Conservation (phyloP, 31 red algal genomes). For the Porphyra umbilicalis region DNA sequence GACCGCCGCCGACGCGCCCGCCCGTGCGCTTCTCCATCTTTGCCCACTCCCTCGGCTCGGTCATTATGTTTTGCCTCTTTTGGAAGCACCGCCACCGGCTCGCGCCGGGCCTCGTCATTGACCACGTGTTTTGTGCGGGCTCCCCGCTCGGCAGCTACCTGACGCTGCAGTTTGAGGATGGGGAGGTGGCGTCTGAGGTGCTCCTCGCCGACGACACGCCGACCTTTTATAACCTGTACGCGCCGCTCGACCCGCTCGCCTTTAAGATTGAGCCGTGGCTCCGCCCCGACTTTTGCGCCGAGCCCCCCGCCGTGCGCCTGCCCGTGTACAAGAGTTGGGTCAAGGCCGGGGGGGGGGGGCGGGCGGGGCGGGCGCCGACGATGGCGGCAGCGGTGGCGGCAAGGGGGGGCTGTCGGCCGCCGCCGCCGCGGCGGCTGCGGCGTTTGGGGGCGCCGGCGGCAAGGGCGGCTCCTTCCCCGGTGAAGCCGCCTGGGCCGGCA, state of each 20-base stretch:
- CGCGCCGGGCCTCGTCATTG: not conserved
- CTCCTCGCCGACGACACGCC: constrained; percentile 1
- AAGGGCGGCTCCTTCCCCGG: not conserved
- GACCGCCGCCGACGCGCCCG: not conserved
- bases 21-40: constrained; percentile 5
- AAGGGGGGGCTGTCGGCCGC: not conserved
- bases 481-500: not conserved
- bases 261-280: constrained; percentile 16
- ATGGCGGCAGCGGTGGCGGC: not conserved
- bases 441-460: not conserved
- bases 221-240: constrained; percentile 6
- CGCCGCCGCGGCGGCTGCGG: not conserved
- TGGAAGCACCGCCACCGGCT: not conserved
- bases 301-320: not conserved
- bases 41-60: constrained; percentile 9
- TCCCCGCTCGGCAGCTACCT: constrained; percentile 19
- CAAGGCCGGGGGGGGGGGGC: not conserved
- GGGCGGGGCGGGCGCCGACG: not conserved
- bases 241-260: constrained; percentile 11
- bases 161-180: constrained; percentile 1
- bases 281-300: not conserved
- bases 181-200: constrained; percentile 1
- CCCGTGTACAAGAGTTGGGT: not conserved
- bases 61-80: constrained; percentile 2
- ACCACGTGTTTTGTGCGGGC: constrained; percentile 13